These are phyloP conservation scores for Fusarium circinatum DNA, from an alignment of 2,329 filamentous ascomycete species.

Conservation along the genomic window DNA sequence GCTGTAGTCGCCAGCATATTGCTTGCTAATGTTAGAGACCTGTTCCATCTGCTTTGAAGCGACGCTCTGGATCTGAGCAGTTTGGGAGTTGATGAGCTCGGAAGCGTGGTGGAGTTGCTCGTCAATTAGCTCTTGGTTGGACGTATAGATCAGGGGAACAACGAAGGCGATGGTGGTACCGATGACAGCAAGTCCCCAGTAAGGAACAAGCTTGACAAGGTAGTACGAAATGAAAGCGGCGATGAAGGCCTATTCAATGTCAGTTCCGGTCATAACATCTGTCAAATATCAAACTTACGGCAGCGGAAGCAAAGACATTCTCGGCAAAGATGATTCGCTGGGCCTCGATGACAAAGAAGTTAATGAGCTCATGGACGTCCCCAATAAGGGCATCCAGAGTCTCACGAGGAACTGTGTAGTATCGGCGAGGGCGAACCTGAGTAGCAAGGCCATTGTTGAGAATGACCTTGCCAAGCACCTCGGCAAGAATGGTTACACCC, in stretches of 20 bases:
- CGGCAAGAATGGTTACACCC: constrained; percentile 68
- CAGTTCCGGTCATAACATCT: constrained; percentile 22
- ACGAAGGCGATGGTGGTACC: constrained; percentile 69
- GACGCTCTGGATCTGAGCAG: constrained; percentile 68
- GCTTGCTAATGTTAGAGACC: constrained; percentile 71
- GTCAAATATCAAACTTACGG: constrained; percentile 58
- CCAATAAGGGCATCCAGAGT: constrained; percentile 69
- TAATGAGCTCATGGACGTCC: constrained; percentile 74
- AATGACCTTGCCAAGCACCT: constrained; percentile 69
- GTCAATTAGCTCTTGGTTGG: constrained; percentile 77
- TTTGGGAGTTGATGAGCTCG: constrained; percentile 70
- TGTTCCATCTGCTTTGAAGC: constrained; percentile 73
- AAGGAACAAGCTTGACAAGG: constrained; percentile 74
- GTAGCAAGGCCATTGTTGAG: constrained; percentile 71
- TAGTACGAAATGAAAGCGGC: constrained; percentile 73
- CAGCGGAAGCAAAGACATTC: constrained; percentile 69
- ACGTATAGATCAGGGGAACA: constrained; percentile 70
- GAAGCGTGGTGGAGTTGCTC: constrained; percentile 67
- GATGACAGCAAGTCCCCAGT: constrained; percentile 74
- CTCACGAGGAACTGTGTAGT: constrained; percentile 73
- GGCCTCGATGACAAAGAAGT: constrained; percentile 77
- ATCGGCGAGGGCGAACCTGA: constrained; percentile 73
- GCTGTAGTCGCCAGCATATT: constrained; percentile 75
- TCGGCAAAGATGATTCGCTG: constrained; percentile 76
- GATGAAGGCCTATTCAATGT: constrained; percentile 62